Percentiles rank a stretch among this genome's conserved stretches.
Evolutionary conservation across 2,329 filamentous ascomycete genomes (phyloP).

Genomic region (Pseudogymnoascus sp.): DNA sequence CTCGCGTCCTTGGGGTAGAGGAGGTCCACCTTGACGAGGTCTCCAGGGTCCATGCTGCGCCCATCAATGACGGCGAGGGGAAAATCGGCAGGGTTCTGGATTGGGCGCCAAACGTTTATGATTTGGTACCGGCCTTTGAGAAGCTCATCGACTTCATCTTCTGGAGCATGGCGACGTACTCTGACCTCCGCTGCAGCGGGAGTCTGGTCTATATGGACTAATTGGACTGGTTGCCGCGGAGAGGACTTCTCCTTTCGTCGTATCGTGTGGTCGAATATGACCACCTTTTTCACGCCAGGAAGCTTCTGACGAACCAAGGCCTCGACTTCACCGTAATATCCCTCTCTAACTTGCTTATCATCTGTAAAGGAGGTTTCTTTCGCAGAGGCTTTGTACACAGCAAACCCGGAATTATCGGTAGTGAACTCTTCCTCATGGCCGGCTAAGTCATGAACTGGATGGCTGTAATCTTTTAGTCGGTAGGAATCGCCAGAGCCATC

Average conservation of each 20-base stretch:
- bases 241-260: constrained; percentile 51
- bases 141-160: constrained; percentile 54
- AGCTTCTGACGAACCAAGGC: constrained; percentile 55
- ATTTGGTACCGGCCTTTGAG: constrained; percentile 64
- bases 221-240: constrained; percentile 55
- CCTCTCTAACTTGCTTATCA: constrained; percentile 55
- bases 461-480: constrained; percentile 35
- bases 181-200: constrained; percentile 54
- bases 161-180: constrained; percentile 54
- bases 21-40: constrained; percentile 66
- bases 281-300: constrained; percentile 53
- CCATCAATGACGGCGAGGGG: constrained; percentile 52
- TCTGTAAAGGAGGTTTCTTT: constrained; percentile 52
- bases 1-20: constrained; percentile 63
- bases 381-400: constrained; percentile 48
- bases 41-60: constrained; percentile 45
- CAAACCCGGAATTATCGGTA: constrained; percentile 67
- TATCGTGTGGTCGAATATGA: constrained; percentile 82
- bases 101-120: constrained; percentile 66
- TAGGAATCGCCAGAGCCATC: constrained; percentile 51
- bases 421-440: constrained; percentile 54
- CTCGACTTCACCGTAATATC: constrained; percentile 79
- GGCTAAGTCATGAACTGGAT: constrained; percentile 60
- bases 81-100: constrained; percentile 46
- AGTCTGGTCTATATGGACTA: constrained; percentile 77